Conservation (phyloP, 208 protist species). For the Leishmania mexicana region DNA sequence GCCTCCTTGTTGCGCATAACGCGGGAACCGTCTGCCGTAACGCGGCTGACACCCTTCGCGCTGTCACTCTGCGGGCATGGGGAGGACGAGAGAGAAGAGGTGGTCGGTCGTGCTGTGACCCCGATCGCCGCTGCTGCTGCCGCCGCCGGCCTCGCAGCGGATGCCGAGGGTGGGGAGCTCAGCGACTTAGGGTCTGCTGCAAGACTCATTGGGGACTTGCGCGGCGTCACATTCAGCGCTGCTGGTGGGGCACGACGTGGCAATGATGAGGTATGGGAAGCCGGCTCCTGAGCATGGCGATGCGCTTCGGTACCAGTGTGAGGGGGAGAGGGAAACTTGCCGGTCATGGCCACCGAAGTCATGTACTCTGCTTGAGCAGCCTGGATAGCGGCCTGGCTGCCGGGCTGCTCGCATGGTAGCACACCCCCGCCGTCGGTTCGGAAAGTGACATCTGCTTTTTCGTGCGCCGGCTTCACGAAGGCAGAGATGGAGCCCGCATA, state of each 20-base stretch:
- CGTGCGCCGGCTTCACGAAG: constrained; percentile 66
- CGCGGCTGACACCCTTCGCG: constrained; percentile 8
- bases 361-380: constrained; percentile 61
- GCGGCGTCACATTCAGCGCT: constrained; percentile 9
- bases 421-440: constrained; percentile 14
- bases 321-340: constrained; percentile 59
- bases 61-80: neutral
- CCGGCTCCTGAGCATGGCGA: neutral
- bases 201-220: constrained; percentile 6
- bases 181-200: neutral
- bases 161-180: neutral
- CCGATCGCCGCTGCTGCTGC: neutral
- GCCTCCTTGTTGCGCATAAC: constrained; percentile 46
- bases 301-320: neutral
- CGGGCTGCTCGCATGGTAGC: constrained; percentile 68
- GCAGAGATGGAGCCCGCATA: constrained; percentile 87
- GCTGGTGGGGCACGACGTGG: constrained; percentile 23
- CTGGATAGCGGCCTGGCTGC: constrained; percentile 43
- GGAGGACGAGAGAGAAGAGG: constrained; percentile 1
- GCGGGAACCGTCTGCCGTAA: constrained; percentile 16
- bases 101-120: neutral
- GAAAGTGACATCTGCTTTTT: constrained; percentile 31
- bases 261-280: constrained; percentile 15
- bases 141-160: constrained; percentile 1
- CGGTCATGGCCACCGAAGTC: constrained; percentile 59